Evolutionary conservation across 208 protist genomes (phyloP).

Genomic region (Leishmania mexicana): DNA sequence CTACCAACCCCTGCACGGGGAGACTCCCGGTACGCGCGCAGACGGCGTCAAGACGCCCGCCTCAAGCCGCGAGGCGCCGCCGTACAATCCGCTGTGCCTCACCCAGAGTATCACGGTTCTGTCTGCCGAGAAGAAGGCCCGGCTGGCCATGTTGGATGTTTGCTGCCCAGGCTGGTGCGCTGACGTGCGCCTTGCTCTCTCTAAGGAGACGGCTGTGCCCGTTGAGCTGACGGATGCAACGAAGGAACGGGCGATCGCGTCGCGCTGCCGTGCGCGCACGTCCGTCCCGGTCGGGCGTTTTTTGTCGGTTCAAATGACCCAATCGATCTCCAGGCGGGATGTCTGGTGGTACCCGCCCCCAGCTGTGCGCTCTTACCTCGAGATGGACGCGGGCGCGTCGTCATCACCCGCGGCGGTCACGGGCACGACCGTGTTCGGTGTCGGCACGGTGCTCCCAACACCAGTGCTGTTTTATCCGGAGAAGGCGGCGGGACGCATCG

Average conservation of each 20-base stretch:
- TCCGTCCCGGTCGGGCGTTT: slow-evolving; percentile 20
- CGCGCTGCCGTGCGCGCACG: slow-evolving; percentile 16
- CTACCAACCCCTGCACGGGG: background rate
- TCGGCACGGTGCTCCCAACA: slow-evolving; percentile 9
- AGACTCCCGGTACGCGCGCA: background rate
- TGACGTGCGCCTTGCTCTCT: slow-evolving; percentile 46
- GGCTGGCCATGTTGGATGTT: slow-evolving; percentile 21
- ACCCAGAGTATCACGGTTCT: background rate
- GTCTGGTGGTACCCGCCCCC: slow-evolving; percentile 29
- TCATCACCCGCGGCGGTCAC: background rate
- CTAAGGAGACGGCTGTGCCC: slow-evolving; percentile 15
- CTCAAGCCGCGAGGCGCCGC: background rate
- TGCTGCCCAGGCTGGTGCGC: slow-evolving; percentile 42
- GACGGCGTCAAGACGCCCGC: background rate
- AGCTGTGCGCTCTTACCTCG: background rate
- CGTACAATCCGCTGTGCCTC: slow-evolving; percentile 17
- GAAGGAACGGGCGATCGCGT: background rate
- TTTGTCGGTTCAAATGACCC: slow-evolving; percentile 22
- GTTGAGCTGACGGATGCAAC: slow-evolving; percentile 5
- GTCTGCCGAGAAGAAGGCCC: slow-evolving; percentile 2
- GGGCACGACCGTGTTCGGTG: background rate
- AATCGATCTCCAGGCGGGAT: background rate
- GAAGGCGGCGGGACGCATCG: background rate
- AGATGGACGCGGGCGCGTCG: background rate
- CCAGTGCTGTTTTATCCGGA: slow-evolving; percentile 5